Conservation (phyloP, 805 yeast genomes). For the Kregervanrija delftensis region DNA sequence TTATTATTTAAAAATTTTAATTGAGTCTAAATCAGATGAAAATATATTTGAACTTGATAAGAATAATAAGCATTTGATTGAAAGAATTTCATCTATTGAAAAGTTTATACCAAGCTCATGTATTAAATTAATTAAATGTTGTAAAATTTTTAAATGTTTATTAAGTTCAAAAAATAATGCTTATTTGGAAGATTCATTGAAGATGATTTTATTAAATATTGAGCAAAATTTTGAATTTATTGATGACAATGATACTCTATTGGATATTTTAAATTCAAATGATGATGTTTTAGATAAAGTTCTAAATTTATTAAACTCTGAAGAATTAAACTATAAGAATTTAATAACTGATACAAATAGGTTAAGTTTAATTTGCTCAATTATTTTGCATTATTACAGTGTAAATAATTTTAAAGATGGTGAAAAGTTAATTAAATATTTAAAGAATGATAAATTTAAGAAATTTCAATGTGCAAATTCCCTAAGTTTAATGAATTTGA, state of each 20-base stretch:
- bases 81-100: conserved; percentile 5
- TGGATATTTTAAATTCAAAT: conserved; percentile 2
- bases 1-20: neutral
- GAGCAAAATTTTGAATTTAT: conserved; percentile 16
- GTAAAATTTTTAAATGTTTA: conserved; percentile 22
- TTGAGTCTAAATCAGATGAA: conserved; percentile 3
- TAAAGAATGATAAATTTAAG: conserved; percentile 12
- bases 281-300: conserved; percentile 3
- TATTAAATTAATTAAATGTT: conserved; percentile 21
- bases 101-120: conserved; percentile 20
- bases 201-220: conserved; percentile 17
- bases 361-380: conserved; percentile 23
- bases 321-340: neutral
- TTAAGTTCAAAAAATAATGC: conserved; percentile 18
- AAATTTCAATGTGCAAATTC: conserved; percentile 12
- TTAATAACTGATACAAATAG: conserved; percentile 25
- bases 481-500: conserved; percentile 24
- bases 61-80: conserved; percentile 2
- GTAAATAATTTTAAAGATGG: conserved; percentile 15
- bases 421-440: conserved; percentile 19
- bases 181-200: conserved; percentile 18
- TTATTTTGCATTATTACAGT: conserved; percentile 24
- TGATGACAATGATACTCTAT: conserved; percentile 4
- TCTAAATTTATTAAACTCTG: conserved; percentile 2
- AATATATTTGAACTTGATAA: conserved; percentile 1